Base-by-base conservation (phyloP, 1,284 basidiomycete genomes). In the Cryptococcus floricola region DNA sequence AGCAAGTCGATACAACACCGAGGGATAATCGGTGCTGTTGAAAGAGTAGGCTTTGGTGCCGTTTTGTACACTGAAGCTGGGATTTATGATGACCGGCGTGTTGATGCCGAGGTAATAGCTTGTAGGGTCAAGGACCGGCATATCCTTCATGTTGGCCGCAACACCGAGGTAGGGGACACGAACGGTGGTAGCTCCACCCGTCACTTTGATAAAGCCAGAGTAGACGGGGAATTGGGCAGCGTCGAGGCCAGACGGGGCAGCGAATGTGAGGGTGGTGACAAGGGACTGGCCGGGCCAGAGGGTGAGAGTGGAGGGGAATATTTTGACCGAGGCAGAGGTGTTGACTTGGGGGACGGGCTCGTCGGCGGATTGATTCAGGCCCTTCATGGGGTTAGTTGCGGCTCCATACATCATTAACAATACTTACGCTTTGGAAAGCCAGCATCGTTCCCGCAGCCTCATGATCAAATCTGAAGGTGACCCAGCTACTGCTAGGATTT, bases 31-130 rank as follows among this genome's bases (percentile, higher is more conserved):
- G 16, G 59, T 66, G 27, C 71, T 77, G 0, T 69, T 71, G 65
- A 86, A 83, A 1, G 82, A 84, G 65, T 84, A 86, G 55, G 83
- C 83, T 18, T 54, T 46, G 6, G 61, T 23, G 10, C 59, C 66
- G 7, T 39, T 42, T 46, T 74, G 66, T 9, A 69, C 59, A 39
- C 52, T 31, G 8, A 48, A 50, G 10, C 41, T 27, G 3, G 43
- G 56, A 39, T 65, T 53, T 8, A 66, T 44, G 50, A 74, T 61
- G 18, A 61, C 55, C 16, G 72, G 71, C 31, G 65, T 55, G 58
- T 58, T 46, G 76, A 63, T 66, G 46, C 65, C 49, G 58, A 69
- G 47, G 48, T 60, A 58, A 48, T 52, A 44, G 58, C 65, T 51
- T 10, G 73, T 70, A 43, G 61, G 56, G 54, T 76, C 74, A 45